Percentiles rank a stretch among this genome's conserved stretches.
These are phyloP conservation scores for Coniochaeta sp. DNA, from an alignment of 2,329 filamentous ascomycete genomes.

Conservation along the genomic window DNA sequence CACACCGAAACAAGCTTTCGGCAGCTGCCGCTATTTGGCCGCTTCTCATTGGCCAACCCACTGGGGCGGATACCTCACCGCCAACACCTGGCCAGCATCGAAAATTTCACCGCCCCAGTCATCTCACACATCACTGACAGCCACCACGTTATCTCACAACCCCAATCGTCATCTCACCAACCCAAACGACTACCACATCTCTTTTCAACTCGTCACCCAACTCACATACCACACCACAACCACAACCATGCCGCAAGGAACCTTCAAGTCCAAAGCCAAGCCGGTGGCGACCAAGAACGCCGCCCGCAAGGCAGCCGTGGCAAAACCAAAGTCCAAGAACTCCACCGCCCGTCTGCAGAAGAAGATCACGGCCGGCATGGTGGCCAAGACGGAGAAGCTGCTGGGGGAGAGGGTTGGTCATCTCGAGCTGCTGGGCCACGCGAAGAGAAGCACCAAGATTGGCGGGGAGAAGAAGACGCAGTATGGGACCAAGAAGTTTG, in stretches of 20 bases:
- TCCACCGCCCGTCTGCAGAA: slow-evolving; percentile 45
- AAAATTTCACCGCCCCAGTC: background rate
- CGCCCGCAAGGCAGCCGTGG: slow-evolving; percentile 32
- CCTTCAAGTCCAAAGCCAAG: slow-evolving; percentile 39
- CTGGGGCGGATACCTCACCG: too few relatives aligned
- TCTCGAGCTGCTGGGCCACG: slow-evolving; percentile 51
- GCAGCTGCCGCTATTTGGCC: too few relatives aligned
- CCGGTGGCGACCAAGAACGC: slow-evolving; percentile 22
- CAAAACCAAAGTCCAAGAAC: slow-evolving; percentile 40
- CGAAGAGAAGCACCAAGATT: slow-evolving; percentile 35
- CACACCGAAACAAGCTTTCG: too few relatives aligned
- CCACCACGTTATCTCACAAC: too few relatives aligned
- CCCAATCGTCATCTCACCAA: background rate
- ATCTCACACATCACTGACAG: background rate
- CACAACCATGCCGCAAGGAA: slow-evolving; percentile 43
- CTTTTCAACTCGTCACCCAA: background rate
- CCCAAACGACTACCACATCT: background rate
- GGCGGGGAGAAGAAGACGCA: slow-evolving; percentile 22
- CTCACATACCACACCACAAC: background rate
- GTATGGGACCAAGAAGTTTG: slow-evolving; percentile 50
- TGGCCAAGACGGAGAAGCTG: slow-evolving; percentile 47
- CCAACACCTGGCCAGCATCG: background rate
- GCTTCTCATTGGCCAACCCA: too few relatives aligned
- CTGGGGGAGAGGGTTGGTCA: slow-evolving; percentile 54
- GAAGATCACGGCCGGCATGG: slow-evolving; percentile 49